phyloP scores from a whole-genome alignment of 2,329 filamentous ascomycete species.

The Aspergillus candidus region DNA sequence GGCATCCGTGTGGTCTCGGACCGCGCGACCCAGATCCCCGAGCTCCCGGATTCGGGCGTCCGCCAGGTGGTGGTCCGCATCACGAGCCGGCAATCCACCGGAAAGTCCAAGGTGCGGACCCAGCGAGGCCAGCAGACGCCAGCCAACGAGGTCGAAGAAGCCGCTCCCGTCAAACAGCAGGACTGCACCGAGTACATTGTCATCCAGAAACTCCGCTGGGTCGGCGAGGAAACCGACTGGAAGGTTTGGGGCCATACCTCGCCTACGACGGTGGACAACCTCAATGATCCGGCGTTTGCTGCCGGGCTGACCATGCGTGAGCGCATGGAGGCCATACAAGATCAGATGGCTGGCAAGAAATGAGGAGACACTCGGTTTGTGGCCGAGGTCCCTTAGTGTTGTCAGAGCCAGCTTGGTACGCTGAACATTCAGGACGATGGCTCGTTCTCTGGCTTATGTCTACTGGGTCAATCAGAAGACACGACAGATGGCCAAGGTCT shows the following conservation, averaged over 20 bases:
- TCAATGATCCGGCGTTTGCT: slow-evolving; percentile 33
- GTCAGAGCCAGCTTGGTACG: too few relatives aligned
- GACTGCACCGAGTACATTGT: slow-evolving; percentile 47
- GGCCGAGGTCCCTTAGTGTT: too few relatives aligned
- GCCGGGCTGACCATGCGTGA: slow-evolving; percentile 30
- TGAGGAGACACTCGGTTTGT: background rate
- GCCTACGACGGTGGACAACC: slow-evolving; percentile 36
- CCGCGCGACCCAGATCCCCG: slow-evolving; percentile 36
- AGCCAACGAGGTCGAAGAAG: slow-evolving; percentile 2
- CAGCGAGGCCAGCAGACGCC: slow-evolving; percentile 2
- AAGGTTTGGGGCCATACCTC: slow-evolving; percentile 46
- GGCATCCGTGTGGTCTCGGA: slow-evolving; percentile 38
- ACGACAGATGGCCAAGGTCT: slow-evolving; percentile 10
- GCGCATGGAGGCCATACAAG: slow-evolving; percentile 29
- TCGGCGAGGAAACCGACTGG: slow-evolving; percentile 41
- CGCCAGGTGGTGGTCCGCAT: slow-evolving; percentile 37
- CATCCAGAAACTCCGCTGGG: slow-evolving; percentile 42
- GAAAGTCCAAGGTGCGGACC: slow-evolving; percentile 13
- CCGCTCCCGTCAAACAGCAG: slow-evolving; percentile 31
- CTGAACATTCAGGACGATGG: too few relatives aligned
- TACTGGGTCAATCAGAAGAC: slow-evolving; percentile 27
- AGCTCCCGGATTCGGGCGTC: slow-evolving; percentile 32
- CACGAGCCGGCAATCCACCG: slow-evolving; percentile 33
- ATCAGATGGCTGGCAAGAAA: slow-evolving; percentile 13
- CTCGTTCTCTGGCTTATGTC: too few relatives aligned